Evolutionary conservation across 2,329 filamentous ascomycete species (phyloP).

Genomic region (Daldinia sp.): DNA sequence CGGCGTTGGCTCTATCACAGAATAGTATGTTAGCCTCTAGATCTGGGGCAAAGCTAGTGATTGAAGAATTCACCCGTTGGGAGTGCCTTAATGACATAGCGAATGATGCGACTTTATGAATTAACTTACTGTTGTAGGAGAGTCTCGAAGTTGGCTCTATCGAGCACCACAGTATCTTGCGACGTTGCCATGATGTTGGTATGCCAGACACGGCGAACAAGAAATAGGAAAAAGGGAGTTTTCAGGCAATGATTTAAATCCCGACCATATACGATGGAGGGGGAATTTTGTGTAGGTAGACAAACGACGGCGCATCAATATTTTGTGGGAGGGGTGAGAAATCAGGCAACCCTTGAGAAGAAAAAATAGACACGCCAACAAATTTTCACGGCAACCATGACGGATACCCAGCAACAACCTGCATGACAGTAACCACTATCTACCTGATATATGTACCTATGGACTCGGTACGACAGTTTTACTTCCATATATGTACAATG

Average conservation of each 20-base stretch:
- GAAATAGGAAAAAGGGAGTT: neutral
- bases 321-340: neutral
- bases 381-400: neutral
- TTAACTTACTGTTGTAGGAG: constrained; percentile 55
- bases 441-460: neutral
- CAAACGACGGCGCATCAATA: neutral
- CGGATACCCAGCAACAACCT: neutral
- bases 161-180: neutral
- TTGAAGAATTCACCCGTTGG: neutral
- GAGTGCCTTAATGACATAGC: neutral
- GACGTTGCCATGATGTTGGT: neutral
- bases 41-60: neutral
- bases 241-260: neutral
- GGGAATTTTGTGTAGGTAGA: neutral
- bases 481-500: neutral
- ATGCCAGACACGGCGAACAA: neutral
- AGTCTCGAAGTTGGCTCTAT: neutral
- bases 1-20: constrained; percentile 42
- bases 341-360: neutral
- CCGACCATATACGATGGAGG: neutral
- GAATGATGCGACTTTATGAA: neutral
- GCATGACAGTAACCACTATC: neutral
- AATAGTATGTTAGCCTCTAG: constrained; percentile 27
- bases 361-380: neutral
- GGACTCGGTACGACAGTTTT: neutral